Conservation (phyloP, 1,284 basidiomycete species). For the Cerrena zonata region DNA sequence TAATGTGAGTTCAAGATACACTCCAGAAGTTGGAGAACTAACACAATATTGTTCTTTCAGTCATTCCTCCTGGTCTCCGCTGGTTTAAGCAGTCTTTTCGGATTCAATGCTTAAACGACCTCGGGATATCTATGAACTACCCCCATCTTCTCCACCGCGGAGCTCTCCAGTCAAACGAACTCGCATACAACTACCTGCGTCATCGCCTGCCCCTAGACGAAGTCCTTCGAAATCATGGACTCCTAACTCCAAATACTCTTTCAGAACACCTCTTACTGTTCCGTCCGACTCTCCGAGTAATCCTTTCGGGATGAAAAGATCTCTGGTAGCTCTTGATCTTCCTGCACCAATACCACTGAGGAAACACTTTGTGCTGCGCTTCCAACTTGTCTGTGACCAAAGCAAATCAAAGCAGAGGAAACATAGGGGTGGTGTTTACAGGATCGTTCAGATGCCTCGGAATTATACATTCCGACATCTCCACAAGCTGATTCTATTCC, state of each 20-base stretch:
- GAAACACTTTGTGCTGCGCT: constrained; percentile 59
- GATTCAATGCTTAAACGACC: constrained; percentile 20
- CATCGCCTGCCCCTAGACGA: constrained; percentile 10
- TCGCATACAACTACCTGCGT: constrained; percentile 6
- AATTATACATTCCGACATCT: constrained; percentile 67
- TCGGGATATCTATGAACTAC: constrained; percentile 18
- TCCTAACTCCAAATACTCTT: constrained; percentile 15
- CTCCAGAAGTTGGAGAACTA: no score
- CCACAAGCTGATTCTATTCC: constrained; percentile 53
- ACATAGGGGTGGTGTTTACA: constrained; percentile 34
- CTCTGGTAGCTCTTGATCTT: constrained; percentile 27
- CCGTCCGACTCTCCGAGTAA: constrained; percentile 37
- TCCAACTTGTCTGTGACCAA: constrained; percentile 44
- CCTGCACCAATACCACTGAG: constrained; percentile 43
- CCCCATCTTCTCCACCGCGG: constrained; percentile 16
- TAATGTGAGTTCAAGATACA: no score
- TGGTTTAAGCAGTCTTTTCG: no score
- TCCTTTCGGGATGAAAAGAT: constrained; percentile 33
- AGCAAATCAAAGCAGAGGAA: constrained; percentile 5
- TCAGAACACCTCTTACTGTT: constrained; percentile 19
- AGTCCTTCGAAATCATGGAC: constrained; percentile 16
- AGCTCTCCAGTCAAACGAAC: constrained; percentile 18
- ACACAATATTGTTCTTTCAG: no score
- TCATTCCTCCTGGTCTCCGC: no score
- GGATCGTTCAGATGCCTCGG: constrained; percentile 62